Evolutionary conservation across 345 rosid genomes (phyloP), one percentile per base, ranked within the genome.

Genomic region (Lenwebbia sp.): DNA sequence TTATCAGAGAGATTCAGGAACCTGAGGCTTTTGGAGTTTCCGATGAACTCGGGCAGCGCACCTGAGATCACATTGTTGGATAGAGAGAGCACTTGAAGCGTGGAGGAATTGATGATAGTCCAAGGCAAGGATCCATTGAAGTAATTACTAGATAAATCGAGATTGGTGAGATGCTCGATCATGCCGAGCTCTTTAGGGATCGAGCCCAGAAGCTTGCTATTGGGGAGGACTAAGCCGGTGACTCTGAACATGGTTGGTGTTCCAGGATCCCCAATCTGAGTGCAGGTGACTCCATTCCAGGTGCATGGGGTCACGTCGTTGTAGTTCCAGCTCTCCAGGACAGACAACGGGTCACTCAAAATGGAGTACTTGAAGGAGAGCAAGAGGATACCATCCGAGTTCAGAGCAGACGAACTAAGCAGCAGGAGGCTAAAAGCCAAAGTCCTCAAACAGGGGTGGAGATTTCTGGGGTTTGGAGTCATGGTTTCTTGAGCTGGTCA

Each of bases 1-100:
- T 96, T 97, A 26, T 91, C 94, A 2, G 99, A 94, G 85, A 97
- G 95, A 88, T 97, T 94, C 91, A 97, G 60, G 82, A 89, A 51
- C 93, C 89, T 91, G 82, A 94, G 92, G 56, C 87, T 86, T 81
- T n/a, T 86, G 90, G 92, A 84, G n/a, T 82, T 88, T 40, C 90
- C 90, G 12, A 94, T 41, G 33, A 88, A 87, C 81, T 90, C 92
- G 3, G 96, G 92, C 86, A 96, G 84, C 86, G 88, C 92, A 82
- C 99, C 89, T 33, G 89, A 87, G 40, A 87, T 85, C 78, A 87
- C 86, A 17, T 87, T 87, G 86, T 82, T 87, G 22, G 86, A 58
- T 19, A 87, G 85, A 17, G 84, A 85, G 54, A 87, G 65, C 50
- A 87, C 83, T 26, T 82, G 85, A 28, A 87, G 86, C 44, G 85